Evolutionary conservation across 1,139 yeast species (phyloP), one percentile per base, ranked within the genome.

Genomic region (Arxiozyma slooffiae): DNA sequence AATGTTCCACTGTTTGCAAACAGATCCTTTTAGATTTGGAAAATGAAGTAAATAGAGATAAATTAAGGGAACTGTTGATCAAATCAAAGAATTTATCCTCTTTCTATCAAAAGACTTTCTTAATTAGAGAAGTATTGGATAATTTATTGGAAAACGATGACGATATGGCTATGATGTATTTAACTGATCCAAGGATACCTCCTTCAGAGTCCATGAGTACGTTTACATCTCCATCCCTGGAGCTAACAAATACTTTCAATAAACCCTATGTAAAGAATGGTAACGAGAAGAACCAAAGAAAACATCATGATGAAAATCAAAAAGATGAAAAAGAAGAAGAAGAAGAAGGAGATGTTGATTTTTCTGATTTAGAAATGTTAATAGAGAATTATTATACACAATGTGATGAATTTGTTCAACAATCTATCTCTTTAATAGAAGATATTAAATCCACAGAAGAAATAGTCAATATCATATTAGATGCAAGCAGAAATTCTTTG

Each of bases 381-480:
- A 69, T 94, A 41, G 99, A 94, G 64, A 81, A 96, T 0, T 94
- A 94, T 69, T 89, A 88, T 69, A 86, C 88, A 54, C 97, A 92
- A 61, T 86, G 95, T 66, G 98, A 94, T 62, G 98, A 94, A 68
- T 85, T 88, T 61, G 98, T 92, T 3, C 99, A 92, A 66, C 89
- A 88, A 52, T 85, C 95, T 0, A 96, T 88, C 47, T 83, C 90
- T 37, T 71, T 89, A 51, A 80, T 87, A 38, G 70, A 66, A 79
- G 95, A 92, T 67, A 92, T 94, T 59, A 80, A 83, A 55, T 88
- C 95, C 17, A 92, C 99, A 0, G 98, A 94, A 64, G 99, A 94
- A 64, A 89, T 94, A 61, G 94, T 89, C 53, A 94, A 94, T 66
- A 92, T 94, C 60, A 88, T 94, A 52, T 71, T 94, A 50, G 99